Conservation (phyloP, 1,284 basidiomycete species). For the Chondrostereum purpureum region DNA sequence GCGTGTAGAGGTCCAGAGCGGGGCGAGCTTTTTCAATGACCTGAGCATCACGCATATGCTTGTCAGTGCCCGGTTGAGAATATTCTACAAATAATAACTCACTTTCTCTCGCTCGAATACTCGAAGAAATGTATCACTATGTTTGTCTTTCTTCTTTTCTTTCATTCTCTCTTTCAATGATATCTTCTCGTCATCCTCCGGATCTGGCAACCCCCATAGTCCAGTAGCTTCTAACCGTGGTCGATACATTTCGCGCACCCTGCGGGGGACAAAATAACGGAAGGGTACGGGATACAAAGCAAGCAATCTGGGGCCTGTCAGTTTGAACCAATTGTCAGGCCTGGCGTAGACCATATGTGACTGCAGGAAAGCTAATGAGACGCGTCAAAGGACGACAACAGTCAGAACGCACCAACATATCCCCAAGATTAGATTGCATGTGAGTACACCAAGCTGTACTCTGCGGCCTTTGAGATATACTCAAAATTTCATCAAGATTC, state of each 20-base stretch:
- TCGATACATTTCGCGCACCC: conserved; percentile 51
- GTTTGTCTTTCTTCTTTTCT: conserved; percentile 32
- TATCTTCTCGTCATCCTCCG: conserved; percentile 38
- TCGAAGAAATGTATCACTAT: conserved; percentile 29
- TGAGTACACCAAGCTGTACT: conserved; percentile 57
- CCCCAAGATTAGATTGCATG: conserved; percentile 58
- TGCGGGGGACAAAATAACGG: conserved; percentile 62
- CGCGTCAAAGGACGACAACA: background rate
- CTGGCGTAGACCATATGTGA: conserved; percentile 57
- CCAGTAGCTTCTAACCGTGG: conserved; percentile 55
- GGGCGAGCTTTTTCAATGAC: conserved; percentile 52
- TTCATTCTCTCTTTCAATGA: conserved; percentile 29
- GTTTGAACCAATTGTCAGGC: conserved; percentile 51
- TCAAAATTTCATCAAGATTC: conserved; percentile 42
- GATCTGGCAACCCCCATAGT: conserved; percentile 48
- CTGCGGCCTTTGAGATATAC: conserved; percentile 40
- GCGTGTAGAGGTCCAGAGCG: conserved; percentile 50
- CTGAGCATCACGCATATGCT: conserved; percentile 26
- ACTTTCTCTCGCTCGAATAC: conserved; percentile 66
- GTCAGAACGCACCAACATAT: conserved; percentile 53
- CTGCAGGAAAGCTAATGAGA: conserved; percentile 21
- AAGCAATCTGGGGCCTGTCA: conserved; percentile 49
- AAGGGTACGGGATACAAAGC: conserved; percentile 59
- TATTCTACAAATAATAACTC: conserved; percentile 6
- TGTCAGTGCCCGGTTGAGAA: background rate